Base-by-base conservation (phyloP, 352 stramenopile species). In the Phytophthora hybrid region DNA sequence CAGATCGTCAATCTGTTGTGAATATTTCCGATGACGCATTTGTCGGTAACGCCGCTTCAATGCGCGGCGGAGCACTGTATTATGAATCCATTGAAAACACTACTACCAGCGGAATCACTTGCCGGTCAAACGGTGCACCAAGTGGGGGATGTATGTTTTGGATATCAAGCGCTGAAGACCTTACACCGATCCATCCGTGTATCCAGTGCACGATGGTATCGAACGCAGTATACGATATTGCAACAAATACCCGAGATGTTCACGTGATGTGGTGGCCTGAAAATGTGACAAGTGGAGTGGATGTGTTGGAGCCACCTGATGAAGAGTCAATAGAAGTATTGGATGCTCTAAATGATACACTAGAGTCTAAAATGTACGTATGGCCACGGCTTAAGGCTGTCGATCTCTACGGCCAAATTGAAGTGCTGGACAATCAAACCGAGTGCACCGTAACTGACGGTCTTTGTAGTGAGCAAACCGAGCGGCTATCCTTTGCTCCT, bases 111-210 rank as follows among this genome's bases (percentile, higher is more conserved):
- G 31, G 21, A 8, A 73, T 90, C 41, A 63, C 60, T 4, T 91
- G 82, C 39, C 65, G 37, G 31, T 19, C 39, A 0, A 93, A 93
- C 53, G 59, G 32, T 14, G 85, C 85, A 0, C 66, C 61, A 49
- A 93, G 85, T 39, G 85, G 84, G 3, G 85, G 85, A 0, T 93
- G 85, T 59, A 65, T 93, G 1, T 93, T 89, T 57, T 93, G 85
- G 85, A 39, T 82, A n/a, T 84, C 81, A 6, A 55, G 57, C 0
- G 79, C 81, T 23, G 37, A 69, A 21, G 52, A 77, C 34, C 34
- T 62, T 4, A 44, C 49, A 3, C 62, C 73, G 1, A 39, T 81
- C 1, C 66, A 84, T 18, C 82, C 82, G 10, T 93, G 84, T 26
- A 63, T 18, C 0, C 46, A 62, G 9, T 92, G 84, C 26, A 56